Evolutionary conservation across 148 eudicot genomes (phyloP).

Genomic region (Vaccinium corymbosum): DNA sequence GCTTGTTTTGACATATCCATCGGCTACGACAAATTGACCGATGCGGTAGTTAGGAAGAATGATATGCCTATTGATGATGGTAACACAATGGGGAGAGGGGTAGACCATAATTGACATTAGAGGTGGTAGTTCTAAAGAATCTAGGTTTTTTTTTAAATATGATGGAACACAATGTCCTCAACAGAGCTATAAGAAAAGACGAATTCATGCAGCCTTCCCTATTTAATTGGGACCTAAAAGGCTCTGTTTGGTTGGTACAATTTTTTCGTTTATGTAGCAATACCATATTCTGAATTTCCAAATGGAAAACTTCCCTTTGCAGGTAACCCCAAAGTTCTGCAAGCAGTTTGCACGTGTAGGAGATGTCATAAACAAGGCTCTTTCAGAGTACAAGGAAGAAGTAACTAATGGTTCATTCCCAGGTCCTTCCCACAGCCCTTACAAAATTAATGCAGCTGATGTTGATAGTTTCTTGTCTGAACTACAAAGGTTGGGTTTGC

Average conservation of each 20-base stretch:
- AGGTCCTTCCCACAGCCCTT: constrained; percentile 69
- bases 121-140: too few relatives aligned
- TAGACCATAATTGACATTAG: too few relatives aligned
- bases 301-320: constrained; percentile 8
- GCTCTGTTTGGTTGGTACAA: neutral
- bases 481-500: constrained; percentile 26
- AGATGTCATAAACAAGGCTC: constrained; percentile 81
- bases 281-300: neutral
- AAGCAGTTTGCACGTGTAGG: constrained; percentile 81
- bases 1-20: too few relatives aligned
- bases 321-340: constrained; percentile 97
- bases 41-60: too few relatives aligned
- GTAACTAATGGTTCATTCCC: constrained; percentile 81
- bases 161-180: too few relatives aligned
- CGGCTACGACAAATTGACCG: too few relatives aligned
- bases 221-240: too few relatives aligned
- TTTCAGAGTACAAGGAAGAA: constrained; percentile 76
- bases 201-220: too few relatives aligned
- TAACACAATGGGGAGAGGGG: too few relatives aligned
- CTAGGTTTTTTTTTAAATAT: too few relatives aligned
- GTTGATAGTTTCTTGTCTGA: constrained; percentile 21
- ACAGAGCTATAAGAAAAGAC: too few relatives aligned
- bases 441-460: constrained; percentile 56
- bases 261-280: neutral
- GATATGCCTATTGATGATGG: too few relatives aligned